Percentiles rank a stretch among this genome's conserved stretches.
Conservation (phyloP, 139 green algal genomes). For the Auxenochlorella protothecoides region DNA sequence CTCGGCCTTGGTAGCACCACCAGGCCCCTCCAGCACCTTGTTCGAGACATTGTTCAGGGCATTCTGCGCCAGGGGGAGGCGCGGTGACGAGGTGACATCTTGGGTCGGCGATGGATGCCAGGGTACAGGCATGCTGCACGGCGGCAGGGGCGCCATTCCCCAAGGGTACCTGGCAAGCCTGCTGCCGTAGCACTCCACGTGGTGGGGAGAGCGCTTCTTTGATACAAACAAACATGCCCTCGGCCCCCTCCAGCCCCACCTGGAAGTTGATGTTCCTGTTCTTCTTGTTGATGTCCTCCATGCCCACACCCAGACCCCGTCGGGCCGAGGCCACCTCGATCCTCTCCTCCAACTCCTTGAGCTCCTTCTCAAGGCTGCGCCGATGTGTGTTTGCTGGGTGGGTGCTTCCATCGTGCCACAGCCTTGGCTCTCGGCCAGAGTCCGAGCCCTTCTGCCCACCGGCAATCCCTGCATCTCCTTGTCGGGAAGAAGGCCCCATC, state of each 20-base stretch:
- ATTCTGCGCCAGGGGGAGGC: constrained; percentile 5
- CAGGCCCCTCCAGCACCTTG: not conserved
- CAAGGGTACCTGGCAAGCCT: not conserved
- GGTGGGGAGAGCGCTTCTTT: too few relatives aligned
- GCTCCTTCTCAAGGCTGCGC: constrained; percentile 15
- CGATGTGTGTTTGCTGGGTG: not conserved
- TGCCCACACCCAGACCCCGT: not conserved
- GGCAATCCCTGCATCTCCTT: not conserved
- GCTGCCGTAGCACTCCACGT: not conserved
- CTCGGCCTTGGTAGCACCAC: not conserved
- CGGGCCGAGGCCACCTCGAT: constrained; percentile 4
- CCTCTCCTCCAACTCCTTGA: constrained; percentile 8
- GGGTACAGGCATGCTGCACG: not conserved
- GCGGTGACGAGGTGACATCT: not conserved
- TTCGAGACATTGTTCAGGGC: constrained; percentile 28
- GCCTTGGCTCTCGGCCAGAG: not conserved
- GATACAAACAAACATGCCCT: not conserved
- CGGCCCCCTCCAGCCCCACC: not conserved
- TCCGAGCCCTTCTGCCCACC: not conserved
- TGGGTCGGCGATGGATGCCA: not conserved
- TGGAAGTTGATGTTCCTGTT: constrained; percentile 38
- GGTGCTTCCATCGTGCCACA: not conserved
- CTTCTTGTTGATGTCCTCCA: constrained; percentile 33
- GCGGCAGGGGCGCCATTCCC: too few relatives aligned
- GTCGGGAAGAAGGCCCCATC: not conserved